phyloP scores from a whole-genome alignment of 257 asterid species.

The Gynochthodes officinalis region DNA sequence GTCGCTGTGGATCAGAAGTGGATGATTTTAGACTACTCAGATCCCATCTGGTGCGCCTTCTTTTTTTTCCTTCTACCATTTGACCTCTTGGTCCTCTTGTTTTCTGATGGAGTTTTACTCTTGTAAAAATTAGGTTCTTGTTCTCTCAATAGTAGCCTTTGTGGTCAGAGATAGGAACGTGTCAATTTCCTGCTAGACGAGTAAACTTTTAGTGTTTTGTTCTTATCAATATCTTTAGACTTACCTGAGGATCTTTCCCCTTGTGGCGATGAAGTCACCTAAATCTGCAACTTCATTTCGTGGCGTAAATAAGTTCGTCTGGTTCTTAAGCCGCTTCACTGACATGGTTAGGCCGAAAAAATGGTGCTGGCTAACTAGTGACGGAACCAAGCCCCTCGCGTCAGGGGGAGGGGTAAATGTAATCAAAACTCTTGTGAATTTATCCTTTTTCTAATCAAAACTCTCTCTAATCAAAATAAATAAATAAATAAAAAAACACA shows the following conservation, averaged over 20 bases:
- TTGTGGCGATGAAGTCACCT: too few relatives aligned
- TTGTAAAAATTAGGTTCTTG: constrained; percentile 21
- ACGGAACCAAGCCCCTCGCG: too few relatives aligned
- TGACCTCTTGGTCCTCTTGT: constrained; percentile 4
- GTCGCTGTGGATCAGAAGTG: constrained; percentile 16
- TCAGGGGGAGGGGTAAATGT: too few relatives aligned
- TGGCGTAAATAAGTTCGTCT: not conserved
- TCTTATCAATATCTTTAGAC: not conserved
- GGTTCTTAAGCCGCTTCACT: too few relatives aligned
- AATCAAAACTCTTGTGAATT: too few relatives aligned
- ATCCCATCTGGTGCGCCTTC: constrained; percentile 14
- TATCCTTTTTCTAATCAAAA: too few relatives aligned
- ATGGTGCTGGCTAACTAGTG: too few relatives aligned
- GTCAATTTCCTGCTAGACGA: not conserved
- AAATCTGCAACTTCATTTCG: not conserved
- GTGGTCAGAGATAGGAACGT: constrained; percentile 4
- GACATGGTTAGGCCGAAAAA: too few relatives aligned
- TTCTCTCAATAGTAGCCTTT: constrained; percentile 9
- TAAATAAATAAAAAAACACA: too few relatives aligned
- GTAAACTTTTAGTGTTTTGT: not conserved
- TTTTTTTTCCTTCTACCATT: not conserved
- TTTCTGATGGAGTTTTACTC: constrained; percentile 4
- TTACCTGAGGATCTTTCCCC: too few relatives aligned
- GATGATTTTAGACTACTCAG: constrained; percentile 18
- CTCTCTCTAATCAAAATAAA: too few relatives aligned